These are phyloP conservation scores for Pseudogymnoascus sp. DNA, from an alignment of 2,329 filamentous ascomycete genomes.

Conservation along the genomic window DNA sequence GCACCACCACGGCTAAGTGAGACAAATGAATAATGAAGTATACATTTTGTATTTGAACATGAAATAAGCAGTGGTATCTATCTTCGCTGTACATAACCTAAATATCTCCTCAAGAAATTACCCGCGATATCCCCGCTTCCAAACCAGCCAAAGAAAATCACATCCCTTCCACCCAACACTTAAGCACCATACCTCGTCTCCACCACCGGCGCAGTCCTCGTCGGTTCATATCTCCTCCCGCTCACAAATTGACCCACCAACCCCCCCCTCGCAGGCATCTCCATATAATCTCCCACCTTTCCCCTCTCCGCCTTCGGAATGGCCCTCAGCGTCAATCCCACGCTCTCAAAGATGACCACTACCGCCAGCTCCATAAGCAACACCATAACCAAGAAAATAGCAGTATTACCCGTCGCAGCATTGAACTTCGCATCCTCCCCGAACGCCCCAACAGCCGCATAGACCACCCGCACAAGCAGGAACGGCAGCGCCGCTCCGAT, in stretches of 20 bases:
- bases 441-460: slow-evolving; percentile 37
- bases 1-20: background rate
- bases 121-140: background rate
- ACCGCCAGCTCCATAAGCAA: slow-evolving; percentile 43
- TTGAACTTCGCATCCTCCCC: slow-evolving; percentile 35
- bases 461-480: slow-evolving; percentile 41
- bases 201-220: background rate
- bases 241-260: background rate
- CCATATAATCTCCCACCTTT: background rate
- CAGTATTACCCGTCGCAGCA: slow-evolving; percentile 31
- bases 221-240: background rate
- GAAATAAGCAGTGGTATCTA: background rate
- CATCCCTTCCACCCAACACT: background rate
- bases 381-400: slow-evolving; percentile 37
- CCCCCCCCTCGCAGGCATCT: background rate
- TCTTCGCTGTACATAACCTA: background rate
- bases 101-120: background rate
- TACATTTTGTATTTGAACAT: background rate
- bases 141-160: background rate
- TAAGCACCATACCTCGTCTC: background rate
- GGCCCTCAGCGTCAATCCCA: slow-evolving; percentile 33
- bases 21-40: background rate
- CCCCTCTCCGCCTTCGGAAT: slow-evolving; percentile 8
- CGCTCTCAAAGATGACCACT: slow-evolving; percentile 33
- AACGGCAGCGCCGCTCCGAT: slow-evolving; percentile 38